Percentiles rank a stretch among this genome's conserved stretches.
phyloP scores from a whole-genome alignment of 1,284 basidiomycete genomes.

The Mycena citricolor region DNA sequence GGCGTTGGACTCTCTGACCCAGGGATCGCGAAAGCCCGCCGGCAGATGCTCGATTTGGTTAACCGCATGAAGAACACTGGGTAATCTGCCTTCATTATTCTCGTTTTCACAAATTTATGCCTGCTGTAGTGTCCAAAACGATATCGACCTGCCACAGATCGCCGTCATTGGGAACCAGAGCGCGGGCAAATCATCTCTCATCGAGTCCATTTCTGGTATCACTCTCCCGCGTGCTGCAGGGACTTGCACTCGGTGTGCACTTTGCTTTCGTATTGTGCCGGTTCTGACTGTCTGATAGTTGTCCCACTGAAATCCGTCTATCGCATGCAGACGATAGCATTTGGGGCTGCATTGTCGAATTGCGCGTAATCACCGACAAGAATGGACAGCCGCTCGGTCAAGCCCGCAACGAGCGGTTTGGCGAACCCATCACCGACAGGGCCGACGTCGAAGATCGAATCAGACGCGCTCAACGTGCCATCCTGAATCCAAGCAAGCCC shows the following conservation, averaged over 20 bases:
- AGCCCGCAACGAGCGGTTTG: slow-evolving; percentile 49
- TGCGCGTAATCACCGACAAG: slow-evolving; percentile 52
- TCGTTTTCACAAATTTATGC: neutral
- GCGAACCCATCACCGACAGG: slow-evolving; percentile 50
- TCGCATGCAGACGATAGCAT: slow-evolving; percentile 37
- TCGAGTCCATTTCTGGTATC: slow-evolving; percentile 73
- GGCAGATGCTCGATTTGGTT: slow-evolving; percentile 49
- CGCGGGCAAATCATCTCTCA: slow-evolving; percentile 72
- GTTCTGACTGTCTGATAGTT: slow-evolving; percentile 39
- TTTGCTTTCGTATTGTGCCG: neutral
- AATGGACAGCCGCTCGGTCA: slow-evolving; percentile 43
- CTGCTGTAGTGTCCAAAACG: slow-evolving; percentile 54
- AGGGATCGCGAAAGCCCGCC: slow-evolving; percentile 34
- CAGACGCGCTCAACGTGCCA: slow-evolving; percentile 67
- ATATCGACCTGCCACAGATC: slow-evolving; percentile 69
- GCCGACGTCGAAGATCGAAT: slow-evolving; percentile 62
- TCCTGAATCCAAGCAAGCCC: slow-evolving; percentile 57
- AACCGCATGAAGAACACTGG: slow-evolving; percentile 58
- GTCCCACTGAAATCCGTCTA: slow-evolving; percentile 69
- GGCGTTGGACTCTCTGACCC: slow-evolving; percentile 49
- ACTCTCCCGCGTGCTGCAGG: slow-evolving; percentile 60
- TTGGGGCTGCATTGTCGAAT: slow-evolving; percentile 64
- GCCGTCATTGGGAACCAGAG: slow-evolving; percentile 68
- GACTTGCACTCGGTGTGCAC: slow-evolving; percentile 60
- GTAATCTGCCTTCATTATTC: slow-evolving; percentile 34